Base-by-base conservation (phyloP, 768 basidiomycete genomes). In the Leccinum fibrillosum region DNA sequence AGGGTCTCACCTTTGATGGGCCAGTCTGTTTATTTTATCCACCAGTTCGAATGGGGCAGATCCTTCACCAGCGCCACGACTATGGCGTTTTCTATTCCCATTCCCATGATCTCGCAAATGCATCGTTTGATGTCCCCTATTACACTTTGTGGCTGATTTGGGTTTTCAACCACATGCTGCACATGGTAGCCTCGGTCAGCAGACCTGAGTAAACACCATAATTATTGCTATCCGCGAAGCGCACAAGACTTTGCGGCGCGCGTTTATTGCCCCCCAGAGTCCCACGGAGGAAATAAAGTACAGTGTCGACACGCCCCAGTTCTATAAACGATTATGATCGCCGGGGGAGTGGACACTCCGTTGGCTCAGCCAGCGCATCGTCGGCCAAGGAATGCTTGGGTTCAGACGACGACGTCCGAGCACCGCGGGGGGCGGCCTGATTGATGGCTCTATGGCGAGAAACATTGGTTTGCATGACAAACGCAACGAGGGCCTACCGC, bases 391-490 rank as follows among this genome's bases (percentile, higher is more conserved):
- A 11, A 49, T 49, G 6, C 39, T 50, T 62, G 12, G 57, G 7
- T 17, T 25, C 55, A n/a, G 58, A 51, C 8, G 62, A 53, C 26
- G 13, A 12, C 15, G 50, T 15, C 37, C 63, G 64, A 26, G 52
- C 3, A 13, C 53, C 39, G 10, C n/a, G 49, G 5, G 61, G 49
- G 5, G 61, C 37, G 8, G 58, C 63, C 52, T 67, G 64, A 25
- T 56, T 58, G 3, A 78, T 42, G n/a, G 72, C 77, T 53, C 70
- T 66, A 11, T 60, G 69, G 47, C 76, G 68, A 13, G 64, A 67
- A 17, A 66, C 51, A 21, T 66, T 64, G 17, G 74, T 71, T 52
- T 78, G 77, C 19, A 59, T 65, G 30, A 77, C 66, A 8, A 78
- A 68, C 4, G 59, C 67, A 35, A 54, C 67, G 10, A 77, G 23